Conservation (phyloP, 306 rosid species). For the Glycine soja region DNA sequence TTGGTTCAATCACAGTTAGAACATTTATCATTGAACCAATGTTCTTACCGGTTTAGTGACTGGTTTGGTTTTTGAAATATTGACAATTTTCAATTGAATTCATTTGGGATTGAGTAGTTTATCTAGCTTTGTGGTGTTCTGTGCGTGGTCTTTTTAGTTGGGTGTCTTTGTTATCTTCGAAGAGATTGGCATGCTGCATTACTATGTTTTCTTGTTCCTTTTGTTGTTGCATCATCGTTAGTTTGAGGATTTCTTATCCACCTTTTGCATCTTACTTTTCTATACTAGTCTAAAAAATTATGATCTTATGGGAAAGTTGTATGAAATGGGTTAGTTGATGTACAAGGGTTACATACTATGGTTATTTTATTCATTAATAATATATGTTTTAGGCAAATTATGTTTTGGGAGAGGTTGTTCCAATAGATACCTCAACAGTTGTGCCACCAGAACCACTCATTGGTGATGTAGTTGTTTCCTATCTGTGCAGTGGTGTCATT, state of each 20-base stretch:
- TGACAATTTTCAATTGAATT: neutral
- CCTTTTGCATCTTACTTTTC: neutral
- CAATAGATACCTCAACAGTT: slow-evolving; percentile 2
- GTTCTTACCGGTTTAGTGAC: neutral
- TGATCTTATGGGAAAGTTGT: neutral
- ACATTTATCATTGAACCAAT: neutral
- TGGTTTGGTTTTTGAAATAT: neutral
- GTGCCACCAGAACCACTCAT: neutral
- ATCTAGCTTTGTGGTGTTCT: neutral
- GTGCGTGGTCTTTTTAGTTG: neutral
- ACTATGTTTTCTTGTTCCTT: neutral
- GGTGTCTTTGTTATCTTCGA: neutral
- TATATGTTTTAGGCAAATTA: neutral
- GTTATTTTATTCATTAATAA: neutral
- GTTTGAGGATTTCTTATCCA: neutral
- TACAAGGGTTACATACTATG: neutral
- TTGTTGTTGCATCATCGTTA: neutral
- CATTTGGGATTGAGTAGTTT: neutral
- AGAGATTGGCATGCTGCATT: neutral
- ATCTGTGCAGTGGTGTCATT: slow-evolving; percentile 1
- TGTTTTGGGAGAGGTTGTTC: slow-evolving; percentile 22
- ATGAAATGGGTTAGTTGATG: neutral
- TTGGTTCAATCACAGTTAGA: neutral
- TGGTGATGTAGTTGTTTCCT: slow-evolving; percentile 4
- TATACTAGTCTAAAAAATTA: too few species aligned